Conservation (phyloP, 139 green algal species). For the Chlorella sp. region DNA sequence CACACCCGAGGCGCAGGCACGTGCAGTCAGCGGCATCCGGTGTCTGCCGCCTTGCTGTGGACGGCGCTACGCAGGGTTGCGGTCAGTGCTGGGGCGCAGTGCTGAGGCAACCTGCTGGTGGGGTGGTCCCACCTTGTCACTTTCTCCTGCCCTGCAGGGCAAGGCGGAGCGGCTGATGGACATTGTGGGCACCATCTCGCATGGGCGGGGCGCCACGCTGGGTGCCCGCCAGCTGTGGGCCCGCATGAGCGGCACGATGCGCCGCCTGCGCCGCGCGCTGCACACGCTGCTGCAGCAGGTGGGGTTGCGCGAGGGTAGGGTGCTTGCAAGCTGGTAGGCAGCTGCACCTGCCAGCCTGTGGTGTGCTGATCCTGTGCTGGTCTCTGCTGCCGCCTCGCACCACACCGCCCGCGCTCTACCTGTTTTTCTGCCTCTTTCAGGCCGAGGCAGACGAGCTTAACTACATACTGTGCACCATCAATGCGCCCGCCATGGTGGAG, state of each 20-base stretch:
- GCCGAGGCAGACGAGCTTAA: slow-evolving; percentile 55
- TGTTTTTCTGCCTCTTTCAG: background rate
- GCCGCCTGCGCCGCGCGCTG: slow-evolving; percentile 33
- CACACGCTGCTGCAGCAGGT: slow-evolving; percentile 35
- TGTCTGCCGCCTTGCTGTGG: no score
- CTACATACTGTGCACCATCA: slow-evolving; percentile 58
- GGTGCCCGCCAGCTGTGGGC: slow-evolving; percentile 48
- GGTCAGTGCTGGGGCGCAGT: background rate
- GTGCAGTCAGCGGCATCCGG: no score
- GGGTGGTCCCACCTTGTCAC: background rate
- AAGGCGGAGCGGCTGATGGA: slow-evolving; percentile 49
- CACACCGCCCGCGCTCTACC: background rate
- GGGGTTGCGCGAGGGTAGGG: no score
- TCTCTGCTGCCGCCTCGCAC: background rate
- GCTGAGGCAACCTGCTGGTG: background rate
- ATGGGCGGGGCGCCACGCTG: slow-evolving; percentile 50
- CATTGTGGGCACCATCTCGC: slow-evolving; percentile 45
- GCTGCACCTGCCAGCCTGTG: no score
- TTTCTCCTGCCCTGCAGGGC: background rate
- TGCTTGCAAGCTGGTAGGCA: no score
- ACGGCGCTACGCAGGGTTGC: no score
- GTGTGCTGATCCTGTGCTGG: background rate
- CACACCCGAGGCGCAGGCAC: slow-evolving; percentile 53
- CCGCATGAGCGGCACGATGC: slow-evolving; percentile 34
- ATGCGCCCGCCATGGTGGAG: slow-evolving; percentile 56